A percentile compares a stretch with the other conserved stretches of the same genome.
Evolutionary conservation across 371 early-diverging fungal genomes (phyloP).

Genomic region (Apophysomyces trapeziformis): DNA sequence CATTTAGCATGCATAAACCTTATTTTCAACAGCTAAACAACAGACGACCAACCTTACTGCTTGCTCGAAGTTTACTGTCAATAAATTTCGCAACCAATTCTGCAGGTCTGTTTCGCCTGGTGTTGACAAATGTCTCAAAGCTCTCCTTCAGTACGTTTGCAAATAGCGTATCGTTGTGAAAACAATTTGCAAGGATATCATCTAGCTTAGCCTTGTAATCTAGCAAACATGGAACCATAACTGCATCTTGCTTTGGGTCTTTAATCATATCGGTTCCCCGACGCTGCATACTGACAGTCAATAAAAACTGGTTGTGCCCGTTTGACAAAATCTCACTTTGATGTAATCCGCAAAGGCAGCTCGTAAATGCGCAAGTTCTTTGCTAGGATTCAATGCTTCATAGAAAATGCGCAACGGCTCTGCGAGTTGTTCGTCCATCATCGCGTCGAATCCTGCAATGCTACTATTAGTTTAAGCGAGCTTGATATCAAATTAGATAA

Average conservation of each 20-base stretch:
- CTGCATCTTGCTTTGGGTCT: constrained; percentile 32
- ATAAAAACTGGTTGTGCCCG: constrained; percentile 1
- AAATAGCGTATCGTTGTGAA: constrained; percentile 64
- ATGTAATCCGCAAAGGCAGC: constrained; percentile 40
- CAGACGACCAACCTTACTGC: constrained; percentile 41
- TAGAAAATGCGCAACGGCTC: constrained; percentile 67
- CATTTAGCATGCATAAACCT: background rate
- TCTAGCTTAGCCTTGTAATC: constrained; percentile 73
- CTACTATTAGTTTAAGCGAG: background rate
- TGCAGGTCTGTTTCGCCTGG: constrained; percentile 84
- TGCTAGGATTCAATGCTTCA: constrained; percentile 22
- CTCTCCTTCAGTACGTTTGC: constrained; percentile 76
- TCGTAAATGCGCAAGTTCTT: constrained; percentile 19
- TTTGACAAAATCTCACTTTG: constrained; percentile 24
- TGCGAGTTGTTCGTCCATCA: constrained; percentile 63
- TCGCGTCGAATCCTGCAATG: constrained; percentile 65
- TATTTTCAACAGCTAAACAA: background rate
- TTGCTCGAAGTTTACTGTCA: constrained; percentile 62
- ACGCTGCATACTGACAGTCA: constrained; percentile 12
- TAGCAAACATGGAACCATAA: constrained; percentile 70
- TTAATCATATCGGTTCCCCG: constrained; percentile 33
- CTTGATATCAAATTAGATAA: background rate
- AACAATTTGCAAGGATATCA: constrained; percentile 61
- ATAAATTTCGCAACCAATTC: constrained; percentile 87
- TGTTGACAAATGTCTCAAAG: constrained; percentile 88